phyloP scores from a whole-genome alignment of 305 asterid genomes.

The Ajuga reptans region DNA sequence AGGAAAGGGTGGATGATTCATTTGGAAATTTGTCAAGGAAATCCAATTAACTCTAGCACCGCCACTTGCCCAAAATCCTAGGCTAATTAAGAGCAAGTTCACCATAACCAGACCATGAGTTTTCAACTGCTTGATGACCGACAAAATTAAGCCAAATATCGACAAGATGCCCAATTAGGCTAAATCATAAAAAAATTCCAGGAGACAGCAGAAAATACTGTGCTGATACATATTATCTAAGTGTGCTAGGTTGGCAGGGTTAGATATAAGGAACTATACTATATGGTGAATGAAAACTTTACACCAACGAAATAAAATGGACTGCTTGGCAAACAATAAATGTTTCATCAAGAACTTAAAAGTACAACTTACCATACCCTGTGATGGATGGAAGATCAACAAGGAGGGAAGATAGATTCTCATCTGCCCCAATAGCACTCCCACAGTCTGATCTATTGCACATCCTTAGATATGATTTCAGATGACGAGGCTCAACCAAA shows the following conservation, averaged over 20 bases:
- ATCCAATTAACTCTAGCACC: conserved; percentile 3
- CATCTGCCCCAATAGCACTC: conserved; percentile 66
- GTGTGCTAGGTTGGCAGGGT: neutral
- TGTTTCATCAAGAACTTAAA: conserved; percentile 20
- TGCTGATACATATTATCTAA: neutral
- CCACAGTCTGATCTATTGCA: conserved; percentile 70
- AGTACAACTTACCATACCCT: conserved; percentile 81
- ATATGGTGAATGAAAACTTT: neutral
- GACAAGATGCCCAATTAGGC: neutral
- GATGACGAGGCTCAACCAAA: conserved; percentile 73
- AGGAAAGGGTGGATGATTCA: neutral
- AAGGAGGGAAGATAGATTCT: conserved; percentile 60
- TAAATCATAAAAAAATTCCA: neutral
- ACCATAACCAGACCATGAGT: neutral
- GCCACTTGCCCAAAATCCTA: neutral
- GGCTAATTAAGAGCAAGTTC: conserved; percentile 12
- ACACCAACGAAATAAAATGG: conserved; percentile 7
- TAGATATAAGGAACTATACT: neutral
- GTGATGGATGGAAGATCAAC: conserved; percentile 93
- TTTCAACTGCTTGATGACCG: conserved; percentile 13
- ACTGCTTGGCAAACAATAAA: neutral
- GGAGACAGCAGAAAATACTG: neutral
- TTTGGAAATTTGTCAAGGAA: neutral
- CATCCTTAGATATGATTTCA: conserved; percentile 66
- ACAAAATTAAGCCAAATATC: neutral